A percentile compares a stretch with the other conserved stretches of the same genome.
phyloP scores from a whole-genome alignment of 2,329 filamentous ascomycete genomes.

The Aspergillus calidoustus region DNA sequence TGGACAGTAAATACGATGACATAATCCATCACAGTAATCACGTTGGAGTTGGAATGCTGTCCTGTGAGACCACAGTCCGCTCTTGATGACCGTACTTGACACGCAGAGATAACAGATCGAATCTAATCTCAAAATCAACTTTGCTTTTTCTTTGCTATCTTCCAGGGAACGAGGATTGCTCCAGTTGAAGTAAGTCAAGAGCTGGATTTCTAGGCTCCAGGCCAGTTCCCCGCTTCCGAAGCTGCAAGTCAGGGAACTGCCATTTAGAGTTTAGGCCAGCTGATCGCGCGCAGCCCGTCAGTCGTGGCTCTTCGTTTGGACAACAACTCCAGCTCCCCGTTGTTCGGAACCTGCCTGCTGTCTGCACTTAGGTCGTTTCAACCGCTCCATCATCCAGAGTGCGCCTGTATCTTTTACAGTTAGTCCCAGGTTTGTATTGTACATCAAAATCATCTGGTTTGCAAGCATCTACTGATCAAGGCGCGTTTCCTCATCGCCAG shows the following conservation, averaged over 20 bases:
- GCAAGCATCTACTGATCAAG: constrained; percentile 13
- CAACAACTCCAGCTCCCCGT: constrained; percentile 26
- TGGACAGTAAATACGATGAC: constrained; percentile 1
- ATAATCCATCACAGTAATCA: background rate
- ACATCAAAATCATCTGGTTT: constrained; percentile 10
- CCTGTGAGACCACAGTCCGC: background rate
- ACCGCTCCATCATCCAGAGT: constrained; percentile 25
- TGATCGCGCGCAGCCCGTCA: constrained; percentile 31
- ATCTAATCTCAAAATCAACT: background rate
- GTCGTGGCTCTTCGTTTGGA: constrained; percentile 28
- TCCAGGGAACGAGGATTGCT: background rate
- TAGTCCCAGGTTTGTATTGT: constrained; percentile 26
- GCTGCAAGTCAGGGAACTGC: constrained; percentile 18
- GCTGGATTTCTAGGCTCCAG: background rate
- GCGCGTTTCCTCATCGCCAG: constrained; percentile 28
- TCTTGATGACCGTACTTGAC: background rate
- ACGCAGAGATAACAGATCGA: background rate
- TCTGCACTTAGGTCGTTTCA: constrained; percentile 30
- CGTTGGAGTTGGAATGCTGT: background rate
- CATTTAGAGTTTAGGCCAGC: constrained; percentile 35
- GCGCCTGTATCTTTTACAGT: constrained; percentile 21
- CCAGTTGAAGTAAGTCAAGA: background rate
- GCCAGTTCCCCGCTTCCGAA: constrained; percentile 24
- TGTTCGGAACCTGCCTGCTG: constrained; percentile 30
- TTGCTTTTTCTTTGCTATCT: background rate